Percentiles rank a stretch among this genome's conserved stretches.
Evolutionary conservation across 306 rosid species (phyloP).

Genomic region (Malus sieversii): DNA sequence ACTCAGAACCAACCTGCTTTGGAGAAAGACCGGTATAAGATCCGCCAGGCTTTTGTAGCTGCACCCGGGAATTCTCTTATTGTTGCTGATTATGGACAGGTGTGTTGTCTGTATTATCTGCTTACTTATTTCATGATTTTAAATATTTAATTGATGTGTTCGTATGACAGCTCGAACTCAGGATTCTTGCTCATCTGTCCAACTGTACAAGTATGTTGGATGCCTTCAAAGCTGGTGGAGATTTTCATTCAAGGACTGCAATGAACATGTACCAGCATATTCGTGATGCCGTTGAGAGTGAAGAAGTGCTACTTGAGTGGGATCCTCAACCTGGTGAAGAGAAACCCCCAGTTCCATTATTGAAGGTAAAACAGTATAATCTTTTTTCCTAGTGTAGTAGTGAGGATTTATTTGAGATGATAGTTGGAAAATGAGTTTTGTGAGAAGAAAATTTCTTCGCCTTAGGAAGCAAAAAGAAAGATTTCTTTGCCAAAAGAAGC

Average conservation of each 20-base stretch:
- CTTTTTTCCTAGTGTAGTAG: neutral
- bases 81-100: conserved; percentile 99
- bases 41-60: conserved; percentile 91
- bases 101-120: conserved; percentile 23
- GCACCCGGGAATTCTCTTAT: conserved; percentile 86
- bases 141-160: conserved; percentile 23
- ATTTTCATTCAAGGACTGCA: conserved; percentile 97
- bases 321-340: conserved; percentile 90
- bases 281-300: conserved; percentile 67
- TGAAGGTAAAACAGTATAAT: conserved; percentile 51
- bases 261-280: conserved; percentile 96
- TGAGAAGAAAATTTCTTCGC: neutral
- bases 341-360: conserved; percentile 87
- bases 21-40: conserved; percentile 94
- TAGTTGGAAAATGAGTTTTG: neutral
- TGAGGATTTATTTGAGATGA: neutral
- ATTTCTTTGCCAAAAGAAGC: no score
- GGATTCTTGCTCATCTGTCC: conserved; percentile 97
- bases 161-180: conserved; percentile 75
- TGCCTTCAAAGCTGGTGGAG: conserved; percentile 94
- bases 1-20: conserved; percentile 94
- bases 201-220: conserved; percentile 92
- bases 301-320: conserved; percentile 91
- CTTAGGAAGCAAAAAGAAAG: neutral
- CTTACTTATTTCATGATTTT: conserved; percentile 5